Percentiles rank a stretch among this genome's conserved stretches.
phyloP scores from a whole-genome alignment of 805 yeast genomes.

The Hanseniaspora opuntiae region DNA sequence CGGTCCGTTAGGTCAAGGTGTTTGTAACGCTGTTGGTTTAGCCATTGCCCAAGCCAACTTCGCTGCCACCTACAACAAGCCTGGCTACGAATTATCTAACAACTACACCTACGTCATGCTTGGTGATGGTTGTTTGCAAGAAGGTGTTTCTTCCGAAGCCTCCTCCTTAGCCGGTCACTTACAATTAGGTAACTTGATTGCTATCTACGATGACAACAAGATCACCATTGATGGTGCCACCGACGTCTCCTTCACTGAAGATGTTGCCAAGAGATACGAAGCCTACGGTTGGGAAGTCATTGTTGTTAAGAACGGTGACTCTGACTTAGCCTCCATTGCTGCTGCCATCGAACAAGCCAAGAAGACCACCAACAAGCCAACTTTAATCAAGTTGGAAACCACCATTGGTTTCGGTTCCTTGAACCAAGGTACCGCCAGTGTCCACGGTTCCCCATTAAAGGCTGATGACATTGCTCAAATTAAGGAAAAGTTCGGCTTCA shows the following conservation, averaged over 20 bases:
- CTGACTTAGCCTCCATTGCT: constrained; percentile 56
- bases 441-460: constrained; percentile 94
- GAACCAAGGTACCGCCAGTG: constrained; percentile 72
- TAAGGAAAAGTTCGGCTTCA: constrained; percentile 72
- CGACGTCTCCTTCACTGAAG: constrained; percentile 81
- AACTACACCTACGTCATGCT: constrained; percentile 64
- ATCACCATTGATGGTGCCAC: constrained; percentile 95
- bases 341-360: constrained; percentile 73
- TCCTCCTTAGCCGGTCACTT: constrained; percentile 92
- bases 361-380: constrained; percentile 65
- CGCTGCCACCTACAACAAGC: constrained; percentile 89
- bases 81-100: constrained; percentile 59
- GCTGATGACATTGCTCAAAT: constrained; percentile 81
- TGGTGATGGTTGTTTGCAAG: constrained; percentile 98
- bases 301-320: constrained; percentile 67
- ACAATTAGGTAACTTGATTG: constrained; percentile 82
- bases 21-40: constrained; percentile 87
- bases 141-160: constrained; percentile 93
- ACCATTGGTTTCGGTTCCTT: constrained; percentile 90
- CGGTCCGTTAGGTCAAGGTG: constrained; percentile 98
- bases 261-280: constrained; percentile 70
- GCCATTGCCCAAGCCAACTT: constrained; percentile 88
- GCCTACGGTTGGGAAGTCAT: constrained; percentile 90
- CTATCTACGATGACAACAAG: constrained; percentile 91
- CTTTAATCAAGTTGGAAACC: constrained; percentile 76